A percentile compares a stretch with the other conserved stretches of the same genome.
Evolutionary conservation across 352 stramenopile genomes (phyloP).

Genomic region (Globisporangium recalcitrans): DNA sequence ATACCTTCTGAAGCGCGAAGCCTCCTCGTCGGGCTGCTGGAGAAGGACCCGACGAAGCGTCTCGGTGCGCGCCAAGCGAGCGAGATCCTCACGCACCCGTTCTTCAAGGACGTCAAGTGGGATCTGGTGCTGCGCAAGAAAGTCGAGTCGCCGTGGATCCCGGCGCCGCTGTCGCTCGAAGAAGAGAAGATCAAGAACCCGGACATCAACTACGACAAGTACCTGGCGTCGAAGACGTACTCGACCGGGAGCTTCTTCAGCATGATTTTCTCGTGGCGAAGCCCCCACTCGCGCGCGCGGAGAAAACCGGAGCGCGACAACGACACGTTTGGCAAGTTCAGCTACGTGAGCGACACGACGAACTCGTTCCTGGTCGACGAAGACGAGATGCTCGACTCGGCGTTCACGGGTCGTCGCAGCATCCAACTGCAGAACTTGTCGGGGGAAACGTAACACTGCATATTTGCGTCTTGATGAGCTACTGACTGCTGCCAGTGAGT

Average conservation of each 20-base stretch:
- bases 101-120: conserved; percentile 78
- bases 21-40: conserved; percentile 69
- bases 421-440: conserved; percentile 80
- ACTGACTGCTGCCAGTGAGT: background rate
- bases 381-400: conserved; percentile 85
- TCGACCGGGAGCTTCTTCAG: conserved; percentile 78
- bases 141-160: conserved; percentile 68
- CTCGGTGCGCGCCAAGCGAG: conserved; percentile 78
- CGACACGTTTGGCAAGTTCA: conserved; percentile 85
- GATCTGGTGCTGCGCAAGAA: conserved; percentile 82
- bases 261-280: conserved; percentile 81
- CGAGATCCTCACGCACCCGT: conserved; percentile 79
- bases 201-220: conserved; percentile 86
- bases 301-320: conserved; percentile 50
- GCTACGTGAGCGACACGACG: conserved; percentile 85
- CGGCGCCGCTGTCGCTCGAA: conserved; percentile 58
- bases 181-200: conserved; percentile 72
- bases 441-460: conserved; percentile 46
- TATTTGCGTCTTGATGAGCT: conserved; percentile 1
- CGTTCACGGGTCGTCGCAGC: conserved; percentile 75
- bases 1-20: conserved; percentile 65
- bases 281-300: conserved; percentile 38
- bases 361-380: conserved; percentile 87
- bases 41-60: conserved; percentile 81
- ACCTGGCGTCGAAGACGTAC: conserved; percentile 72